Conservation (phyloP, 441 rosid species). For the Breynia disticha region DNA sequence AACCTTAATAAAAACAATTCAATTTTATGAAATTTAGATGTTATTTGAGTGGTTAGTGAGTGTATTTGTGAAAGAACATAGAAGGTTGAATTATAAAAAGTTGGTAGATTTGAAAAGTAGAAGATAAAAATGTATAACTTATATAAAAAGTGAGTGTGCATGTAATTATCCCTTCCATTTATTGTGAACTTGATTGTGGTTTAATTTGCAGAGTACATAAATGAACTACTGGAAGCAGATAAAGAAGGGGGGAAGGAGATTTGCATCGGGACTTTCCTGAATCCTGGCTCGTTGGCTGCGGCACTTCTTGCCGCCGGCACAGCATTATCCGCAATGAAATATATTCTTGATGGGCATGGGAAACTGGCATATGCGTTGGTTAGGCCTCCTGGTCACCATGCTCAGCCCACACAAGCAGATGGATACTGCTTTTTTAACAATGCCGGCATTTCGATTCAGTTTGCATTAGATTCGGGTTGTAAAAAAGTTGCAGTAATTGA, state of each 20-base stretch:
- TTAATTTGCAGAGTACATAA: slow-evolving; percentile 42
- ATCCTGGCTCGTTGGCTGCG: slow-evolving; percentile 66
- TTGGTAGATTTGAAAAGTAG: too few species aligned
- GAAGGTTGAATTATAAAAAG: too few species aligned
- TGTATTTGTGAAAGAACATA: too few species aligned
- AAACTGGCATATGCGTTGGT: slow-evolving; percentile 62
- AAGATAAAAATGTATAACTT: too few species aligned
- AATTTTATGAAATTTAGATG: too few species aligned
- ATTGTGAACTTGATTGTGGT: not conserved
- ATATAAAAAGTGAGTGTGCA: too few species aligned
- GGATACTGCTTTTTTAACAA: slow-evolving; percentile 90
- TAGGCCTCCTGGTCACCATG: slow-evolving; percentile 91
- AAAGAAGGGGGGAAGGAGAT: slow-evolving; percentile 42
- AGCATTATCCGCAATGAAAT: slow-evolving; percentile 62
- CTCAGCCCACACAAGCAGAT: slow-evolving; percentile 76
- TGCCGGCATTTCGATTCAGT: slow-evolving; percentile 59
- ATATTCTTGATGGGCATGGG: slow-evolving; percentile 52
- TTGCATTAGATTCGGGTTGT: slow-evolving; percentile 51
- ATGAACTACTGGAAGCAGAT: slow-evolving; percentile 45
- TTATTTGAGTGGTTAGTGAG: too few species aligned
- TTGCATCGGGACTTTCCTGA: slow-evolving; percentile 58
- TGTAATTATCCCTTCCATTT: too few species aligned
- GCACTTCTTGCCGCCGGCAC: slow-evolving; percentile 81
- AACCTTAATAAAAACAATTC: too few species aligned
- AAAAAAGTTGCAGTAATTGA: slow-evolving; percentile 54